Conservation (phyloP, 2,329 filamentous ascomycete species). For the Allantophomopsis lycopodina region DNA sequence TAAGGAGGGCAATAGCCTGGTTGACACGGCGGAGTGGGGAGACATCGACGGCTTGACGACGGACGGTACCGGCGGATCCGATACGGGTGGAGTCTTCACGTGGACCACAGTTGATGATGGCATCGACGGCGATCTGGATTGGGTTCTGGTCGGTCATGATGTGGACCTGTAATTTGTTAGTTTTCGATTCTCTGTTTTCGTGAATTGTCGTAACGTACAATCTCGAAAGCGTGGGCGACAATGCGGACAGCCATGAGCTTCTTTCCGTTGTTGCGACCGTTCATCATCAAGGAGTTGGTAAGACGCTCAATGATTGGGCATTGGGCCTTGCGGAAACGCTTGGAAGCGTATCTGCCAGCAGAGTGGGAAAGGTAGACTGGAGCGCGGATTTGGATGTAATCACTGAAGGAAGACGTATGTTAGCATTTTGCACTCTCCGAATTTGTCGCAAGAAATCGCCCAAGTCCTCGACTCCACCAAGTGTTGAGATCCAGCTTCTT, state of each 20-base stretch:
- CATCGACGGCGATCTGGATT: constrained; percentile 98
- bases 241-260: constrained; percentile 99
- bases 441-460: not conserved
- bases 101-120: constrained; percentile 99
- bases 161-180: constrained; percentile 59
- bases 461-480: not conserved
- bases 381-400: constrained; percentile 99
- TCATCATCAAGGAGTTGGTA: constrained; percentile 99
- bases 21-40: constrained; percentile 98
- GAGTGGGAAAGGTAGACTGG: constrained; percentile 99
- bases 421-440: constrained; percentile 10
- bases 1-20: constrained; percentile 98
- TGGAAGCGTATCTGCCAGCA: constrained; percentile 94
- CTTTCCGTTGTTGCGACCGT: constrained; percentile 99
- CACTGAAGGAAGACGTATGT: constrained; percentile 42
- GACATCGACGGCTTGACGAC: constrained; percentile 99
- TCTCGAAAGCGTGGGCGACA: constrained; percentile 97
- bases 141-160: constrained; percentile 99
- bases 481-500: not conserved
- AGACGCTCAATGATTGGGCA: constrained; percentile 99
- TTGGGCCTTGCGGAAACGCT: constrained; percentile 99
- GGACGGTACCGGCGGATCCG: constrained; percentile 97
- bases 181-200: constrained; percentile 6
- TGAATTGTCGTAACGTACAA: constrained; percentile 51
- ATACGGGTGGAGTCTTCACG: constrained; percentile 99